phyloP scores from a whole-genome alignment of 1,284 basidiomycete genomes.

The Apiotrichum domesticum region DNA sequence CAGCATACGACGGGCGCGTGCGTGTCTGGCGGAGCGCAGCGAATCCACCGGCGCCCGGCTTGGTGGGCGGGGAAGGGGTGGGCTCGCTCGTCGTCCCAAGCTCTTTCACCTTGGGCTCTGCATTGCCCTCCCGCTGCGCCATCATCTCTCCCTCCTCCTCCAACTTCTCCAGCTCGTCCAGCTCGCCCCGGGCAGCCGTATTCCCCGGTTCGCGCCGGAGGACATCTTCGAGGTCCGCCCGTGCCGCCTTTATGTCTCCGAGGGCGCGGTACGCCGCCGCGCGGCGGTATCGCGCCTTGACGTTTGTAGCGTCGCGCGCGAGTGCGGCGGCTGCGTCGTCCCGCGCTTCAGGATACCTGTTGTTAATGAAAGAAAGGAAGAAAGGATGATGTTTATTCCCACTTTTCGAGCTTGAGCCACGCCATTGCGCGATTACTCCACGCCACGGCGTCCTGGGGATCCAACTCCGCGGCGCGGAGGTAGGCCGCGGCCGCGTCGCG shows the following conservation, averaged over 20 bases:
- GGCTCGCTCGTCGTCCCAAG: too few relatives aligned
- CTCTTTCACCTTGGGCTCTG: too few relatives aligned
- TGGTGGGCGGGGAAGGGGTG: background rate
- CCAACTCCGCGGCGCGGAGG: constrained; percentile 31
- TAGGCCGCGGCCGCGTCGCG: constrained; percentile 39
- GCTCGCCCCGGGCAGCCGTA: constrained; percentile 27
- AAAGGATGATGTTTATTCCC: constrained; percentile 2
- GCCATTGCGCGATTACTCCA: constrained; percentile 44
- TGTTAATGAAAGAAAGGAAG: too few relatives aligned
- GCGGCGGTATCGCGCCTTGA: constrained; percentile 44
- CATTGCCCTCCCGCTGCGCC: background rate
- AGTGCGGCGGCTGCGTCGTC: constrained; percentile 38
- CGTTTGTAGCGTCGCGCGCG: constrained; percentile 18
- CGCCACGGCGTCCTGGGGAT: constrained; percentile 32
- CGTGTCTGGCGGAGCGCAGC: constrained; percentile 23
- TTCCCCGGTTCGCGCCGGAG: constrained; percentile 24
- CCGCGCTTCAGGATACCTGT: constrained; percentile 7
- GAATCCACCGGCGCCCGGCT: constrained; percentile 8
- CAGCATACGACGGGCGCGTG: constrained; percentile 8
- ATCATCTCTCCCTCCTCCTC: constrained; percentile 4
- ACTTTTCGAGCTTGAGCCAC: constrained; percentile 46
- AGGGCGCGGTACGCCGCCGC: constrained; percentile 36
- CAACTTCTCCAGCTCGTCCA: constrained; percentile 26
- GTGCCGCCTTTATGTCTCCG: constrained; percentile 23
- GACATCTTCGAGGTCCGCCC: constrained; percentile 3